phyloP scores from a whole-genome alignment of 163 green algal genomes.

The Scenedesmus sp. region DNA sequence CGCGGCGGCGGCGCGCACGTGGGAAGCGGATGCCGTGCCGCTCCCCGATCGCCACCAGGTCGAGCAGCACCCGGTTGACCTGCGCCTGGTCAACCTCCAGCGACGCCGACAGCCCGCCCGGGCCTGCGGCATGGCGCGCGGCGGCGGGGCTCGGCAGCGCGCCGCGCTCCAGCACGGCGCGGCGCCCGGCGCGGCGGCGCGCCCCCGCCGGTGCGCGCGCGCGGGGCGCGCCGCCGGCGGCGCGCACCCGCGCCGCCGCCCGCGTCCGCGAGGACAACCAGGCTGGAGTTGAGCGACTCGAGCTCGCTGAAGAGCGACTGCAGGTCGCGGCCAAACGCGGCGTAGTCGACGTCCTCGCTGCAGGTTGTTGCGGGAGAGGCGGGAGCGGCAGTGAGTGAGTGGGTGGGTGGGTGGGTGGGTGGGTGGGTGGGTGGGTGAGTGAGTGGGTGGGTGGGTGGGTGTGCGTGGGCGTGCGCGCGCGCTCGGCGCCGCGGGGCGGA shows the following conservation, averaged over 20 bases:
- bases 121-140: not conserved
- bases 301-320: conserved; percentile 79
- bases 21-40: conserved; percentile 87
- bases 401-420: no score
- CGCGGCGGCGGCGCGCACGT: conserved; percentile 42
- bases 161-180: no score
- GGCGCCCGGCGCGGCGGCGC: no score
- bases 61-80: conserved; percentile 90
- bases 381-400: not conserved
- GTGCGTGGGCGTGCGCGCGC: no score
- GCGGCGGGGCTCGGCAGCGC: no score
- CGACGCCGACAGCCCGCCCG: conserved; percentile 58
- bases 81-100: conserved; percentile 89
- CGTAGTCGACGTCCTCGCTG: conserved; percentile 57
- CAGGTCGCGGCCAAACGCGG: conserved; percentile 86
- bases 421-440: no score
- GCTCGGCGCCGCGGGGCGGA: no score
- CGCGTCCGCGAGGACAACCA: conserved; percentile 58
- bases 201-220: no score
- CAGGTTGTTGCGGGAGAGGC: not conserved
- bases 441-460: no score
- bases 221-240: not conserved
- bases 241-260: conserved; percentile 9
- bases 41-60: conserved; percentile 91
- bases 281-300: conserved; percentile 66